Evolutionary conservation across 179 eudicot species (phyloP).

Genomic region (Amaranthus tricolor): DNA sequence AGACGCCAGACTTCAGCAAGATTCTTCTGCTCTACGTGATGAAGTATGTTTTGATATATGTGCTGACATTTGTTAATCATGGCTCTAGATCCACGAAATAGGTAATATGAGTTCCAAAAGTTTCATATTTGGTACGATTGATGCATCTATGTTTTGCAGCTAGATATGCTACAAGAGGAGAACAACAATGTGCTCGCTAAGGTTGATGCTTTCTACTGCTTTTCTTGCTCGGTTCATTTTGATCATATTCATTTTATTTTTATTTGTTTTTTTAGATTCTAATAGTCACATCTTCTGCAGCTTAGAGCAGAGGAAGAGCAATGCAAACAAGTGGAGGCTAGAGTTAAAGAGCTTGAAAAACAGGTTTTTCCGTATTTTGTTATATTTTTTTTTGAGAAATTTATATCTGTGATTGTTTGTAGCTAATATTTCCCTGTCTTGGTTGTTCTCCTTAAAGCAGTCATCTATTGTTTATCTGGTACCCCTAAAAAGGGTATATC

Average conservation of each 20-base stretch:
- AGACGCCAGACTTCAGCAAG: slow-evolving; percentile 53
- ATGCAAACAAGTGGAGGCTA: slow-evolving; percentile 73
- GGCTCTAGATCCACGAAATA: background rate
- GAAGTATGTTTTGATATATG: slow-evolving; percentile 52
- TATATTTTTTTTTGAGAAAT: background rate
- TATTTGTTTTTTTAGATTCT: slow-evolving; percentile 2
- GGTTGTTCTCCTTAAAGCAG: background rate
- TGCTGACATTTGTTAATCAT: background rate
- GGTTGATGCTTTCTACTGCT: slow-evolving; percentile 39
- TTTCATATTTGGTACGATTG: slow-evolving; percentile 6
- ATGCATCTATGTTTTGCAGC: slow-evolving; percentile 42
- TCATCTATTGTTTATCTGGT: background rate
- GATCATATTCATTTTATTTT: background rate
- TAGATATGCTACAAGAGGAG: slow-evolving; percentile 92
- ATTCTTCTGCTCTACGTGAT: slow-evolving; percentile 78
- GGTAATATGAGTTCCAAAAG: background rate
- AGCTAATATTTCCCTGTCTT: background rate
- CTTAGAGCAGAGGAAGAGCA: slow-evolving; percentile 75
- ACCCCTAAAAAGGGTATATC: too few species aligned
- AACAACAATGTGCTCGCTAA: slow-evolving; percentile 59
- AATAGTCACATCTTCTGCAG: slow-evolving; percentile 35
- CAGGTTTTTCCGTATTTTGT: slow-evolving; percentile 49
- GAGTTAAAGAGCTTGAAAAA: slow-evolving; percentile 89
- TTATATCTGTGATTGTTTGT: background rate
- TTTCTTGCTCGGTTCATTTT: background rate